Base-by-base conservation (phyloP, 148 eudicot species). In the Vaccinium myrtillus region DNA sequence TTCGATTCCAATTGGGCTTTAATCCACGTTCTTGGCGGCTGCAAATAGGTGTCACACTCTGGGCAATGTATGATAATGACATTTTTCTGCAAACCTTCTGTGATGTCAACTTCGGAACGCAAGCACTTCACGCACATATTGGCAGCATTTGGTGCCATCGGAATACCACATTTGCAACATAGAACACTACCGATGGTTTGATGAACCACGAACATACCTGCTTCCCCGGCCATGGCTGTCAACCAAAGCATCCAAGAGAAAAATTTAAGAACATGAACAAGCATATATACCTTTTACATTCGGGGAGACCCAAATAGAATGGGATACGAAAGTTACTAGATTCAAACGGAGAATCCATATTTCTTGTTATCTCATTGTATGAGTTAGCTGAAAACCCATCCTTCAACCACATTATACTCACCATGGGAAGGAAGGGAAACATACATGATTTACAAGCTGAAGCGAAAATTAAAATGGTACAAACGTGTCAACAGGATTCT, bases 91-190 rank as follows among this genome's bases (percentile, higher is more conserved):
- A 94, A 83, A 6, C 93, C 98, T 89, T 91, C 94, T 8, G 95
- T 93, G 53, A 94, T 94, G 88, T 94, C 92, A 56, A 93, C 86
- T 86, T 93, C 92, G 1, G 92, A 92, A 13, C 94, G 87, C 87
- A 94, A 85, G 83, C 97, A 94, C 43, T 85, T 90, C 50, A 90
- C 89, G 18, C 97, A 93, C 97, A 94, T 94, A 80, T 94, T 94
- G 67, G 93, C 97, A 14, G 93, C 95, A 86, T 92, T 91, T 21
- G 97, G 97, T 63, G 81, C 85, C 93, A 92, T 92, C 18, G 83
- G 83, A 30, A 92, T 83, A 10, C 94, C 95, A 85, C 97, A 94
- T 81, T 90, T 91, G 89, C 97, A 94, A 87, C 97, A 94, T 8
- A 93, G 75, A 48, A 94, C 94, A 51, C 78, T 91, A 78, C 95